These are phyloP conservation scores for Torrubiellomyces zombiae DNA, from an alignment of 2,329 filamentous ascomycete species.

Conservation along the genomic window DNA sequence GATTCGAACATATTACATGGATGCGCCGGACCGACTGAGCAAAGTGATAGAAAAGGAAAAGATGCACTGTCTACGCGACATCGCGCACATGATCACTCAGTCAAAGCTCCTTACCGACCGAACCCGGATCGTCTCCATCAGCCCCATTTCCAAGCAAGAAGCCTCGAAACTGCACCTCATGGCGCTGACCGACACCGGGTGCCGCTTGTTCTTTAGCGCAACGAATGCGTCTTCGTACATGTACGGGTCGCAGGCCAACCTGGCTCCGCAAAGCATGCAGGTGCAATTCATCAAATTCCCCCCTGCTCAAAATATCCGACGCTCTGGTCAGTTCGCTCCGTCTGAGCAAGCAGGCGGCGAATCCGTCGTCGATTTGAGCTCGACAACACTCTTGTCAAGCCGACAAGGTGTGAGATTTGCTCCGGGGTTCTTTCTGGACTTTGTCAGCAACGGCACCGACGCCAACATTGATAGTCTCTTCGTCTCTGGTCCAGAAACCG, in stretches of 20 bases:
- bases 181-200: conserved; percentile 79
- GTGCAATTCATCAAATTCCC: conserved; percentile 95
- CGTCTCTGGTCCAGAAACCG: conserved; percentile 74
- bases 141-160: conserved; percentile 63
- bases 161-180: conserved; percentile 75
- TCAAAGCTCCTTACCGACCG: conserved; percentile 54
- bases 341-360: conserved; percentile 16
- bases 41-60: conserved; percentile 51
- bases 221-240: conserved; percentile 59
- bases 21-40: conserved; percentile 41
- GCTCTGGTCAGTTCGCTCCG: conserved; percentile 11
- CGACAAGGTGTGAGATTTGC: conserved; percentile 47
- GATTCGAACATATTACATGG: conserved; percentile 83
- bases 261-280: conserved; percentile 84
- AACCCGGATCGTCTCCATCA: conserved; percentile 68
- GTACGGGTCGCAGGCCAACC: conserved; percentile 40
- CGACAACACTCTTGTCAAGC: conserved; percentile 30
- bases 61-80: conserved; percentile 48
- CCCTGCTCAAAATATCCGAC: conserved; percentile 28
- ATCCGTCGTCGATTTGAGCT: conserved; percentile 28
- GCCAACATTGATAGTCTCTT: conserved; percentile 56
- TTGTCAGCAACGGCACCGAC: conserved; percentile 48
- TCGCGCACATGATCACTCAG: conserved; percentile 69
- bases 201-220: conserved; percentile 80
- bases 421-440: conserved; percentile 83